phyloP scores from a whole-genome alignment of 257 asterid species.

The Rubia yunnanensis region DNA sequence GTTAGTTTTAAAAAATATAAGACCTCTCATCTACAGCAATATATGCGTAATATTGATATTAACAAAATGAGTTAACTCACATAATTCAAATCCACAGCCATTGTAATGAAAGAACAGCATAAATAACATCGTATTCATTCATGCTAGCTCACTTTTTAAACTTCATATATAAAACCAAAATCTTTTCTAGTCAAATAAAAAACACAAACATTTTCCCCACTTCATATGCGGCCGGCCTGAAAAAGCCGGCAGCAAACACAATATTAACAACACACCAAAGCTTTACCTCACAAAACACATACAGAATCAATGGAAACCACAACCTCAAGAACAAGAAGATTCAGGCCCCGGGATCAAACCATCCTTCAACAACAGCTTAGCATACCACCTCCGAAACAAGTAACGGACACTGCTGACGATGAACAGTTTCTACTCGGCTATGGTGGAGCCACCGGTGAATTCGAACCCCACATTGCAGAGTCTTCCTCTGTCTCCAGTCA shows the following conservation, averaged over 20 bases:
- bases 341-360: conserved; percentile 48
- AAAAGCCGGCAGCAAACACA: not conserved
- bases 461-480: conserved; percentile 16
- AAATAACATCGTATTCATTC: no score
- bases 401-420: conserved; percentile 16
- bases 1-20: no score
- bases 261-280: not conserved
- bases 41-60: no score
- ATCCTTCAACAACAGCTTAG: conserved; percentile 22
- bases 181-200: not conserved
- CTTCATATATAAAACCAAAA: no score
- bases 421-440: not conserved
- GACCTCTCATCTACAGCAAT: no score
- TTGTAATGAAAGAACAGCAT: no score
- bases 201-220: not conserved
- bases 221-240: not conserved
- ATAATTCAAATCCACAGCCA: no score
- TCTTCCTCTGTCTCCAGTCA: conserved; percentile 37
- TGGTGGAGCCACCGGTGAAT: not conserved
- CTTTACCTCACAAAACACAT: not conserved
- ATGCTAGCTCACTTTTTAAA: no score
- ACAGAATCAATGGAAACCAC: conserved; percentile 26
- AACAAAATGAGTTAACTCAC: no score
- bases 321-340: conserved; percentile 24
- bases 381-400: conserved; percentile 13